Evolutionary conservation across 139 green algal species (phyloP), one percentile per base, ranked within the genome.

Genomic region (Chlamydomonas sphaeroides): DNA sequence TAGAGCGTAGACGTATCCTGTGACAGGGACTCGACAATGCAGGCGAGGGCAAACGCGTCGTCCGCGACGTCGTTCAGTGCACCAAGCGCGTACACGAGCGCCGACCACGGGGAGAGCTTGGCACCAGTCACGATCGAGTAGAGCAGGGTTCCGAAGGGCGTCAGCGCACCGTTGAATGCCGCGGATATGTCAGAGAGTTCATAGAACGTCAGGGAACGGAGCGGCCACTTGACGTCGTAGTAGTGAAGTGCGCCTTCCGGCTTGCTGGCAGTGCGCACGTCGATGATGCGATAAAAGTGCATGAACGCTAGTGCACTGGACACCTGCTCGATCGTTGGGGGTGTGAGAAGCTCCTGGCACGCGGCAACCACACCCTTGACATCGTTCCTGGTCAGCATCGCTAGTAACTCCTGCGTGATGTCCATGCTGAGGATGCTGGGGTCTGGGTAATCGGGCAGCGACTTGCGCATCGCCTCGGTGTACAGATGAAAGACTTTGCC

Each of bases 401-500:
- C 42, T 6, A 68, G 28, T 6, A 65, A 11, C 23, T 79, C n/a
- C 71, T 79, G 41, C 25, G 42, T 68, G 49, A 79, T 51, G 71
- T 79, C 71, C 32, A 32, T 66, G 5, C 15, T 4, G 10, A 66
- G 48, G 71, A 79, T 67, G 45, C 23, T 6, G 5, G 71, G 71
- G 5, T 49, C 18, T 6, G 71, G 71, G 49, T 45, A 79, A 6
- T 68, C 49, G 21, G 48, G 48, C 14, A 68, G 49, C 49, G 48
- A 11, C 18, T 84, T 33, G 15, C 79, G 84, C 8, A n/a, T 6
- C 62, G 32, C 20, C 17, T 66, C 17, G 36, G 63, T 30, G 63
- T 77, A 86, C 49, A 80, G 15, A 4, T 48, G 80, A 51, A 57
- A 61, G 2, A 38, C 61, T 3, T 38, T 38, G 32, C 80, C 80